phyloP scores from a whole-genome alignment of 2,329 filamentous ascomycete genomes.

The Parafenestella ontariensis region DNA sequence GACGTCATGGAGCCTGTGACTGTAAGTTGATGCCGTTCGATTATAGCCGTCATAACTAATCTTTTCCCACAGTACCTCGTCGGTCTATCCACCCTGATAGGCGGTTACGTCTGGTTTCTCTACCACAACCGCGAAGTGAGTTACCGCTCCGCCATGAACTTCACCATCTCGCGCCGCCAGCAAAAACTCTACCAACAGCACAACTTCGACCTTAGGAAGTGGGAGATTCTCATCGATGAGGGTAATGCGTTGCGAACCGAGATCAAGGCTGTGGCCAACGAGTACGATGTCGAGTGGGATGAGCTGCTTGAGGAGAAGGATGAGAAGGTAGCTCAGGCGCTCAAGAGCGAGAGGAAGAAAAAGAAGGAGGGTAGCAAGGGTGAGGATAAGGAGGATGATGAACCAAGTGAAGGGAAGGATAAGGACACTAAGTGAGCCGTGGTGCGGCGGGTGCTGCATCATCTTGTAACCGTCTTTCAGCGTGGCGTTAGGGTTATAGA shows the following conservation, averaged over 20 bases:
- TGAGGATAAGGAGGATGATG: conserved; percentile 44
- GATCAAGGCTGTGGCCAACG: conserved; percentile 78
- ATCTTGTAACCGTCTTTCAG: background rate
- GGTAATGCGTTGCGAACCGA: conserved; percentile 79
- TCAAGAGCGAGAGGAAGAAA: conserved; percentile 57
- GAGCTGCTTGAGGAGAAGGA: conserved; percentile 75
- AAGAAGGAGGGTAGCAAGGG: conserved; percentile 45
- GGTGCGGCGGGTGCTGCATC: background rate
- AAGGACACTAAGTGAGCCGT: background rate
- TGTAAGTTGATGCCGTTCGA: conserved; percentile 35
- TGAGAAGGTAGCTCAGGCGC: conserved; percentile 62
- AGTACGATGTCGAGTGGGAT: conserved; percentile 92
- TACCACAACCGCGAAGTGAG: conserved; percentile 90
- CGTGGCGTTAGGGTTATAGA: background rate
- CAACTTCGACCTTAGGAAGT: conserved; percentile 77
- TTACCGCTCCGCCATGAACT: conserved; percentile 85
- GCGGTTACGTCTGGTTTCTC: conserved; percentile 91
- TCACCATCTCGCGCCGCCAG: conserved; percentile 82
- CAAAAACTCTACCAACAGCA: conserved; percentile 75
- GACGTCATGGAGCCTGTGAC: conserved; percentile 91
- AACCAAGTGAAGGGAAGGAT: conserved; percentile 12
- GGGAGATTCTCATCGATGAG: conserved; percentile 81
- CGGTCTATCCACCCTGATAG: conserved; percentile 84
- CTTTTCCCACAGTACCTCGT: conserved; percentile 70
- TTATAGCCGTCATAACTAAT: conserved; percentile 3